Evolutionary conservation across 2,329 filamentous ascomycete genomes (phyloP).

Genomic region (Albifimbria verrucaria): DNA sequence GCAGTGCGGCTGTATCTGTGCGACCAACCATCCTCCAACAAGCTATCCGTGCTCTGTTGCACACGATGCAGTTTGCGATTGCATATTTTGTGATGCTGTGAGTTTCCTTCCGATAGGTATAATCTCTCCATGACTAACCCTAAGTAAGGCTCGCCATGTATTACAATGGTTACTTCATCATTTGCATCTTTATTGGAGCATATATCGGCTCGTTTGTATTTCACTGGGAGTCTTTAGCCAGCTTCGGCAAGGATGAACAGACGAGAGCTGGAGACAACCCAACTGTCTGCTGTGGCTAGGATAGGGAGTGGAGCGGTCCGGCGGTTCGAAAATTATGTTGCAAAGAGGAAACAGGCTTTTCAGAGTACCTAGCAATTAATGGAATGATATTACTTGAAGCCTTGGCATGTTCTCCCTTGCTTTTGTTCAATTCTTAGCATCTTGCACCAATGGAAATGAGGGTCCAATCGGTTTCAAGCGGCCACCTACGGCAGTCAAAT

Average conservation of each 20-base stretch:
- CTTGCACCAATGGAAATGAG: neutral
- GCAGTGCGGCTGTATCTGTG: constrained; percentile 18
- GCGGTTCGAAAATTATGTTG: too few relatives aligned
- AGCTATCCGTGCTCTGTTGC: constrained; percentile 60
- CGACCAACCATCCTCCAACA: constrained; percentile 65
- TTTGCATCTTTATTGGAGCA: constrained; percentile 75
- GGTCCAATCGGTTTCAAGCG: neutral
- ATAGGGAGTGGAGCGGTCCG: neutral
- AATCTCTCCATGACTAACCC: constrained; percentile 4
- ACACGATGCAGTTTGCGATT: constrained; percentile 68
- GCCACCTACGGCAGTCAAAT: neutral
- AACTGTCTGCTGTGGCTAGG: constrained; percentile 38
- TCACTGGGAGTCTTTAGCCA: constrained; percentile 59
- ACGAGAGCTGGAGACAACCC: constrained; percentile 34
- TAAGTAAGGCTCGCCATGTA: constrained; percentile 48
- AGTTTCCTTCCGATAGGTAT: neutral
- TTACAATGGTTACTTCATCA: constrained; percentile 72
- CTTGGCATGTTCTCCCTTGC: too few relatives aligned
- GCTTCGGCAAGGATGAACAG: constrained; percentile 22
- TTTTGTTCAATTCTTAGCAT: too few relatives aligned
- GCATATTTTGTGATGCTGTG: constrained; percentile 76
- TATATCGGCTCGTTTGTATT: constrained; percentile 72
- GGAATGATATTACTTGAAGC: too few relatives aligned
- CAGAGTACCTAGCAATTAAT: too few relatives aligned
- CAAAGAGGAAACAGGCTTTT: too few relatives aligned